A percentile compares a stretch with the other conserved stretches of the same genome.
These are phyloP conservation scores for Plasmodium adleri DNA, from an alignment of 169 alveolate genomes.

Conservation along the genomic window DNA sequence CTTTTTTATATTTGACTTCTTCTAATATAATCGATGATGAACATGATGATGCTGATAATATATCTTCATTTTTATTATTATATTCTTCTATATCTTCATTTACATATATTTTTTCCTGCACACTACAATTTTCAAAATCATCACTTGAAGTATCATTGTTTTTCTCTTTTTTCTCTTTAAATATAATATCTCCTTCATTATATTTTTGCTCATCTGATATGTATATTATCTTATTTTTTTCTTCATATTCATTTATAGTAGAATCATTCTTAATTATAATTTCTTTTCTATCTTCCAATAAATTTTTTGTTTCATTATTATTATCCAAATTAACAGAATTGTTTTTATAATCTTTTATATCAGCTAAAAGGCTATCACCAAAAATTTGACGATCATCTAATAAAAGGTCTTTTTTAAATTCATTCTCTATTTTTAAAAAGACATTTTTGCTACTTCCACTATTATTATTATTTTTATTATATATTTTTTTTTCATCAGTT, in stretches of 20 bases:
- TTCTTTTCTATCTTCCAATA: not conserved
- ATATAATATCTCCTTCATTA: not conserved
- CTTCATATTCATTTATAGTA: not conserved
- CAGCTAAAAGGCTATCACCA: constrained; percentile 26
- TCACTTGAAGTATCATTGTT: constrained; percentile 1
- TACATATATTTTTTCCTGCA: constrained; percentile 28
- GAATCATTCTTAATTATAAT: not conserved
- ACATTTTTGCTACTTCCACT: not conserved
- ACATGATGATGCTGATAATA: too few relatives aligned
- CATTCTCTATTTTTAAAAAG: constrained; percentile 15
- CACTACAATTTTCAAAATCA: constrained; percentile 67
- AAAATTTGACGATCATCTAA: constrained; percentile 48
- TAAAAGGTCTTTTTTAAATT: constrained; percentile 37
- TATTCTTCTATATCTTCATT: not conserved
- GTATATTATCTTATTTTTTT: not conserved
- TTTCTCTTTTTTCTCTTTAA: not conserved
- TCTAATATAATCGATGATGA: too few relatives aligned
- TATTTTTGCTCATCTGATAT: not conserved
- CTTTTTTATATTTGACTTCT: too few relatives aligned
- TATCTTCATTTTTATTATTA: not conserved
- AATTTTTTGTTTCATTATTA: not conserved
- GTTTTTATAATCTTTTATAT: not conserved
- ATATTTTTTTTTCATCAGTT: not conserved
- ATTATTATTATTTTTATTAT: not conserved
- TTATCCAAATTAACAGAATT: not conserved